Conservation (phyloP, 768 basidiomycete genomes). For the Peribolospora kevripleyi region DNA sequence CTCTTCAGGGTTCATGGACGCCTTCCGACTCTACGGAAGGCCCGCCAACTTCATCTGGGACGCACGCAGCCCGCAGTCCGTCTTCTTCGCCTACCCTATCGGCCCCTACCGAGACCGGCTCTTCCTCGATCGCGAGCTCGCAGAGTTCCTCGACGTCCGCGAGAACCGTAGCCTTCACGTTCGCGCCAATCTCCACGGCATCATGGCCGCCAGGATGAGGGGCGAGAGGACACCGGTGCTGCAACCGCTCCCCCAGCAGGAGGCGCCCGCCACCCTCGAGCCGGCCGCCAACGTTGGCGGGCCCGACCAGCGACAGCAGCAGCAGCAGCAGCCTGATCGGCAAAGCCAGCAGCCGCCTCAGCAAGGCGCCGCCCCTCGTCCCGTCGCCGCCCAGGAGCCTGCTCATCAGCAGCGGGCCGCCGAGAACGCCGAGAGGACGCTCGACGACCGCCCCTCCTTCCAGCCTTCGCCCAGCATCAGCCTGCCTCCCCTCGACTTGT, state of each 20-base stretch:
- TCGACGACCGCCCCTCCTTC: too few relatives aligned
- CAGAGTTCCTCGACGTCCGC: slow-evolving; percentile 48
- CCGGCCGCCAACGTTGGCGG: too few relatives aligned
- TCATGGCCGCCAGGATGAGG: slow-evolving; percentile 43
- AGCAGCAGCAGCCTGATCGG: too few relatives aligned
- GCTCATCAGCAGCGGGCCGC: too few relatives aligned
- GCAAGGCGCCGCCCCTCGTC: too few relatives aligned
- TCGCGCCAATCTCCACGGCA: slow-evolving; percentile 35
- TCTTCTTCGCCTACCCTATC: slow-evolving; percentile 88
- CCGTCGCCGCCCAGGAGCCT: too few relatives aligned
- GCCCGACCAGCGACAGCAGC: too few relatives aligned
- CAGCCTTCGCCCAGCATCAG: too few relatives aligned
- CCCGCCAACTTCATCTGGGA: slow-evolving; percentile 74
- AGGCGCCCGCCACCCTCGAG: neutral
- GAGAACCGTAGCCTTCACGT: slow-evolving; percentile 52
- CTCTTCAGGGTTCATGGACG: slow-evolving; percentile 47
- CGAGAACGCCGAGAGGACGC: too few relatives aligned
- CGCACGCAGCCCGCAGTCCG: slow-evolving; percentile 47
- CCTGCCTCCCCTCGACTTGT: too few relatives aligned
- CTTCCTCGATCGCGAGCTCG: slow-evolving; percentile 65
- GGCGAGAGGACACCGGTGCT: slow-evolving; percentile 7
- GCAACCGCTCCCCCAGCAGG: neutral
- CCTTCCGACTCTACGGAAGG: slow-evolving; percentile 69
- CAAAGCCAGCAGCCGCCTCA: too few relatives aligned
- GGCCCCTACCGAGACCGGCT: slow-evolving; percentile 61